These are phyloP conservation scores for Bjerkandera adusta DNA, from an alignment of 1,284 basidiomycete genomes.

Conservation along the genomic window DNA sequence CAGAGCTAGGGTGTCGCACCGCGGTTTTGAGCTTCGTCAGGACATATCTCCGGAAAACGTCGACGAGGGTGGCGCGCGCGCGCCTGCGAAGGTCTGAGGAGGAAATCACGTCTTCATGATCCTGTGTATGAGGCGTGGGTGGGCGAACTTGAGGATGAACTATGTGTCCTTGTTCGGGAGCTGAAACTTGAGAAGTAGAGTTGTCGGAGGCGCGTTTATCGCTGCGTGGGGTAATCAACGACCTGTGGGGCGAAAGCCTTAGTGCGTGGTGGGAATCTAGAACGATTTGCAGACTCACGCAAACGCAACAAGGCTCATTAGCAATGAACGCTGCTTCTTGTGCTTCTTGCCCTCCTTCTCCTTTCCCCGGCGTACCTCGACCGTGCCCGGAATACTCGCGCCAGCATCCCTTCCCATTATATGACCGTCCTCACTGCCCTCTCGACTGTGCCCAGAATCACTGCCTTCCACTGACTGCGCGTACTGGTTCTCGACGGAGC, in stretches of 20 bases:
- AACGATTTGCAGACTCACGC: constrained; percentile 27
- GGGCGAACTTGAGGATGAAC: constrained; percentile 15
- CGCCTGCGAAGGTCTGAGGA: constrained; percentile 49
- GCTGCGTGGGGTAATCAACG: constrained; percentile 13
- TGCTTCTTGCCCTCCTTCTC: constrained; percentile 35
- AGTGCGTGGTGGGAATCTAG: background rate
- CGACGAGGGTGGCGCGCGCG: constrained; percentile 74
- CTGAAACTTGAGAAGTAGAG: too few species aligned
- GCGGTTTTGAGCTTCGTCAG: constrained; percentile 38
- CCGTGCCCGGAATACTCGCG: background rate
- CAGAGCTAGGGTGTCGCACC: too few species aligned
- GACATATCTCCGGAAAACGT: constrained; percentile 70
- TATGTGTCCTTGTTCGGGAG: too few species aligned
- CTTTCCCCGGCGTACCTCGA: constrained; percentile 4
- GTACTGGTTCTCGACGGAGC: background rate
- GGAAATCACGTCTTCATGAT: constrained; percentile 12
- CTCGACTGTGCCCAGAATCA: background rate
- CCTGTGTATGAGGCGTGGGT: constrained; percentile 17
- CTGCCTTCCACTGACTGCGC: background rate
- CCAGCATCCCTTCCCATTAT: background rate
- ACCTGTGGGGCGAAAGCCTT: too few species aligned
- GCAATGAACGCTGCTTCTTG: constrained; percentile 60
- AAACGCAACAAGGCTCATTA: constrained; percentile 66
- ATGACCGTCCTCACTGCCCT: background rate
- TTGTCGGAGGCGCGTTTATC: too few species aligned